phyloP scores from a whole-genome alignment of 208 protist species.

The Crithidia bombi region DNA sequence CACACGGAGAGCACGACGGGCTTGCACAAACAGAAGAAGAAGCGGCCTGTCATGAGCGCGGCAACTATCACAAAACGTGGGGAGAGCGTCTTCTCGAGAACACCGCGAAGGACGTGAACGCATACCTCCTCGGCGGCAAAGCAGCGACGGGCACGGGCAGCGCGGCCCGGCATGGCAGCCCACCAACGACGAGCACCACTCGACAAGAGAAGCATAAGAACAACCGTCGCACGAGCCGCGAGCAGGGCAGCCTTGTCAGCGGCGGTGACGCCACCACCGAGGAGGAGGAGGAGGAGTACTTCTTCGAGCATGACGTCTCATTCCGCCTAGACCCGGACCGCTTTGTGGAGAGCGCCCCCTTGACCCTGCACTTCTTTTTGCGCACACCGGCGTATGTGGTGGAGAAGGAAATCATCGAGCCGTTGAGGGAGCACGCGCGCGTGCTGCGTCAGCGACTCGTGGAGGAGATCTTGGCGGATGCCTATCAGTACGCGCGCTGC shows the following conservation, averaged over 20 bases:
- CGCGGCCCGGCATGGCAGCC: neutral
- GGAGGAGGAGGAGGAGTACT: slow-evolving; percentile 29
- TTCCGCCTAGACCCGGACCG: slow-evolving; percentile 50
- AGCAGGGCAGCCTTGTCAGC: neutral
- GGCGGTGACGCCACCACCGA: neutral
- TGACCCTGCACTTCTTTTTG: slow-evolving; percentile 47
- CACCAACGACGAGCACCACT: too few species aligned
- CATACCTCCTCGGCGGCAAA: slow-evolving; percentile 3
- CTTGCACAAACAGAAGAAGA: neutral
- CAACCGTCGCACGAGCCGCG: neutral
- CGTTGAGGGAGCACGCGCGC: slow-evolving; percentile 21
- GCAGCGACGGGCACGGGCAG: neutral
- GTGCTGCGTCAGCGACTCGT: slow-evolving; percentile 25
- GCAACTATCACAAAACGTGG: neutral
- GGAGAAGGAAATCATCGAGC: slow-evolving; percentile 41
- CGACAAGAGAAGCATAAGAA: neutral
- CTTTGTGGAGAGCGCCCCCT: slow-evolving; percentile 42
- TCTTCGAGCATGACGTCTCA: slow-evolving; percentile 50
- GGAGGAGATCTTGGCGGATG: slow-evolving; percentile 31
- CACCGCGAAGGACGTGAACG: slow-evolving; percentile 6
- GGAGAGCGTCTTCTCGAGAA: slow-evolving; percentile 10
- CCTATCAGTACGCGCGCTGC: slow-evolving; percentile 16
- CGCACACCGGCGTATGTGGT: slow-evolving; percentile 30
- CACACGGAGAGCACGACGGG: neutral
- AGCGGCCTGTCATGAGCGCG: slow-evolving; percentile 5